Base-by-base conservation (phyloP, 345 rosid genomes). In the Populus davidiana region DNA sequence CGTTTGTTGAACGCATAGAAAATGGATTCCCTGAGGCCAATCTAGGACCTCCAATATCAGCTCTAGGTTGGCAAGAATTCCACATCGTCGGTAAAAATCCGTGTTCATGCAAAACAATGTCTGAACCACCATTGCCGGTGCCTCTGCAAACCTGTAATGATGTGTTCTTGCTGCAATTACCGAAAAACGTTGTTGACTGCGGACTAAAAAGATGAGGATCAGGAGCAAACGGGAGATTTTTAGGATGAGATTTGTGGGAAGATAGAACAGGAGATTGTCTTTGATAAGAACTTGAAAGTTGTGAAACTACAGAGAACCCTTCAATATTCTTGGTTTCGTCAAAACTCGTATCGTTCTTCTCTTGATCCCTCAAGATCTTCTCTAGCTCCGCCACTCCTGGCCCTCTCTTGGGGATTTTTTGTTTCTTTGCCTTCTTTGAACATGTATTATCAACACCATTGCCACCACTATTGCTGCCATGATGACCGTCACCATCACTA, bases 361-460 rank as follows among this genome's bases (percentile, higher is more conserved):
- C 88, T 78, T 90, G 92, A 77, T 89, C 91, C 16, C 90, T 83
- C 84, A 91, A 84, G 63, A 92, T 90, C 91, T 90, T 92, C 80
- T 92, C 97, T 20, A 92, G 85, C 67, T 92, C 97, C 0, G 97
- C 97, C 33, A 92, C 97, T 52, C 97, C 97, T 31, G 97, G 97
- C 1, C 97, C 97, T 87, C 97, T 81, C 66, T 86, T 81, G 0
- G 90, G 90, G 2, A 88, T 86, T 77, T 69, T 86, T 49, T 47
- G 88, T 64, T 86, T 87, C 78, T 83, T 85, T 8, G 72, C 82
- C 77, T 86, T 90, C 89, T 86, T 88, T 1, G 77, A 68, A 21
- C 38, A 77, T 36, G 81, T 71, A 84, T 83, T 71, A 39, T 77
- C 77, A 25, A 12, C 59, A 33, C 76, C 75, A 59, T 64, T 73